Evolutionary conservation across 768 basidiomycete species (phyloP), one percentile per base, ranked within the genome.

Genomic region (Boletus reticulatus): DNA sequence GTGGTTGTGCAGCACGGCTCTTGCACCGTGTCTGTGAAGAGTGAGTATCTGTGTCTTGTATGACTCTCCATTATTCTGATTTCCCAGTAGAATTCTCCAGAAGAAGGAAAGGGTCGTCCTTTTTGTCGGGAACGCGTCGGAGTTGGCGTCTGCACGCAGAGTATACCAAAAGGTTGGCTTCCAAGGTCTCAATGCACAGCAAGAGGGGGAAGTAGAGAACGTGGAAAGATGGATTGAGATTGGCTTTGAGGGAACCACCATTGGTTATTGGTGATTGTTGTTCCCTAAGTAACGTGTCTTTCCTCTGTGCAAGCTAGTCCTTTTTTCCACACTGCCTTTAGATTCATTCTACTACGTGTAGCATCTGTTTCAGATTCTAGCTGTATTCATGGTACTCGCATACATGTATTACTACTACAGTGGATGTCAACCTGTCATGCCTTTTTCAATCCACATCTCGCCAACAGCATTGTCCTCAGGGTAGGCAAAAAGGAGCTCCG

Each of bases 81-180:
- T 41, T 43, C 14, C 48, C 42, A 5, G 52, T 57, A 74, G 72
- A 9, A 66, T 78, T 31, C 58, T 82, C 16, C 48, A 60, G 36
- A 53, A 54, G 24, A 84, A 84, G 59, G 67, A 79, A 16, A 73
- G 64, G 2, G 75, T 91, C 20, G 83, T 84, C 1, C 76, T 91
- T 5, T 92, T 85, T 57, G 88, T 89, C 16, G 88, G 83, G 1
- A 76, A 82, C 52, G 43, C 49, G 16, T 5, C 11, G 2, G 62
- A 59, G 19, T 42, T 65, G 31, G 68, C 73, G 34, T 83, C 87
- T 58, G 81, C 78, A 2, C 78, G 74, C 0, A 76, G 67, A 2
- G 82, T 88, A 4, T 92, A 91, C 64, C 63, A 75, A 44, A 79
- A 77, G 2, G 81, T 90, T 16, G 89, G 89, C 3, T 92, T 92